Base-by-base conservation (phyloP, 139 green algal genomes). In the Coelastrella sp. region DNA sequence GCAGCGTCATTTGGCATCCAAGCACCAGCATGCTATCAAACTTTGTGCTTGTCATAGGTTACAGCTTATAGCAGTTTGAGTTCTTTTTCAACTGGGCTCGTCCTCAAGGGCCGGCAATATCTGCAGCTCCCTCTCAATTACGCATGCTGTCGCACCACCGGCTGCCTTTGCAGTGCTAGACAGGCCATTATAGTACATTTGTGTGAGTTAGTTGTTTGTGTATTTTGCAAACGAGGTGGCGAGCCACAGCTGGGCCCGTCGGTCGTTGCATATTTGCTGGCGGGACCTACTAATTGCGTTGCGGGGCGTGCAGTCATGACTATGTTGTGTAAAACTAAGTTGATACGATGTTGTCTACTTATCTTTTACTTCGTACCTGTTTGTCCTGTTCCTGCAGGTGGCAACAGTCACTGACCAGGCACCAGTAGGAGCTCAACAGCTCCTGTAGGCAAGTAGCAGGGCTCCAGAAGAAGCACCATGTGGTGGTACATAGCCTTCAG, bases 401-500 rank as follows among this genome's bases (percentile, higher is more conserved):
- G 17, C 45, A 13, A 13, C n/a, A 13, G 45, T 9, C 45, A 57
- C 53, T 64, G 53, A 21, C 53, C 53, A 64, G 53, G 19, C 21
- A 32, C 21, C 21, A n/a, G 1, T 40, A 57, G 68, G 68, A 57
- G 68, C 68, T 38, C 7, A 40, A 69, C 6, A 40, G 62, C 62
- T 69, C 62, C 72, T 66, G 45, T 30, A 80, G 48, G 48, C 72
- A 66, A n/a, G 48, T 53, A 80, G 69, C 9, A 30, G 11, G 13
- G 19, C 35, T 30, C 30, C 69, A 48, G 41, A 68, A 67, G 67
- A 71, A 67, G 9, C 21, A 64, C 35, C 50, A 86, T 86, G 80
- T 86, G 87, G 77, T 93, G 90, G 83, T 93, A 90, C 53, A 84
- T 93, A 25, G 68, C 82, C 0, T 71, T 93, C 11, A 86, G 79